Evolutionary conservation across 2,329 filamentous ascomycete genomes (phyloP), one percentile per base, ranked within the genome.

Genomic region (Dothistroma pini): DNA sequence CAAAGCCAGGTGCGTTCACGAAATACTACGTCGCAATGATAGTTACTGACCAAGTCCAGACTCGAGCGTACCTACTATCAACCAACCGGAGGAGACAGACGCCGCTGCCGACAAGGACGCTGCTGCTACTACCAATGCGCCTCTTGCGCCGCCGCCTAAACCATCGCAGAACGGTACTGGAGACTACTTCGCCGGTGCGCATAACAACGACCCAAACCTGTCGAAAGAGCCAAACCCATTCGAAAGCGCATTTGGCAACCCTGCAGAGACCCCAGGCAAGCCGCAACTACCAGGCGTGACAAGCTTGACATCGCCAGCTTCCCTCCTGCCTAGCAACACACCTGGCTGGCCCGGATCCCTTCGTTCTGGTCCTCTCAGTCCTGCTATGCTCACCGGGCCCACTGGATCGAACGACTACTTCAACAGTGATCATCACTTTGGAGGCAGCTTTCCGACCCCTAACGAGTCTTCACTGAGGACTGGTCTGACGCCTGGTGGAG

Each of bases 391-490:
- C 59, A 91, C 92, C 52, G 95, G 92, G 25, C 95, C 86, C 47
- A 82, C 85, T 22, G 81, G 80, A 50, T 77, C 79, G 58, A 89
- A 85, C 75, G 92, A 97, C 74, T 97, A 97, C 78, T 96, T 97
- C 74, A 75, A 70, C 64, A 72, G 71, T 62, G 84, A 85, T 68
- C 91, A 96, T 71, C 88, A 87, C 56, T 89, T 96, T 65, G 86
- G 90, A 66, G 87, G 91, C 69, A 90, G 90, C 57, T 96, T 96
- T 72, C 91, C 92, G 4, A 97, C 95, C 4, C 93, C 93, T 0
- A 97, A 97, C 85, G 95, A 99, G 78, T 97, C 93, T 8, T 96
- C 91, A 2, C 80, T 97, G 56, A 85, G 95, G 63, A 95, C 92
- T 62, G 95, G 95, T 59, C 79, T 97, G 68, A 97, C 95, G 57